A percentile compares a stretch with the other conserved stretches of the same genome.
Conservation (phyloP, 441 rosid species). For the Adansonia madagascariensis region DNA sequence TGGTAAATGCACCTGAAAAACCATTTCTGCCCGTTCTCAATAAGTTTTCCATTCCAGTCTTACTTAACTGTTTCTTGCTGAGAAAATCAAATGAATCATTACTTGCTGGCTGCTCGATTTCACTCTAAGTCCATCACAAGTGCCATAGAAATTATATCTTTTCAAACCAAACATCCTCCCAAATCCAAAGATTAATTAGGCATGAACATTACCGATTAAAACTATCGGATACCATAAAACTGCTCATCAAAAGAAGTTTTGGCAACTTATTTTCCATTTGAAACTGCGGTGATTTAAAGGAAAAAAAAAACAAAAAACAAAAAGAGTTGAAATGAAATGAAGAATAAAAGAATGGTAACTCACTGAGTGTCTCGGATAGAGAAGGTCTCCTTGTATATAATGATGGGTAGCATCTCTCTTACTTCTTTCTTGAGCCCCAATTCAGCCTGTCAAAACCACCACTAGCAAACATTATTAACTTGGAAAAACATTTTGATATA, state of each 20-base stretch:
- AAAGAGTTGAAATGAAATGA: neutral
- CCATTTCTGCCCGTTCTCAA: neutral
- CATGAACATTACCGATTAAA: neutral
- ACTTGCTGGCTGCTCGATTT: neutral
- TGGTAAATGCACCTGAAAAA: neutral
- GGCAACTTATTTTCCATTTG: neutral
- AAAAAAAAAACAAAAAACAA: too few relatives aligned
- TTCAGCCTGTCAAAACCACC: constrained; percentile 52
- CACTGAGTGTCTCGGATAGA: constrained; percentile 70
- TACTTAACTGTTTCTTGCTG: neutral
- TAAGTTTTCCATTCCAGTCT: neutral
- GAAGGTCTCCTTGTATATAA: constrained; percentile 81
- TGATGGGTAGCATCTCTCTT: constrained; percentile 88
- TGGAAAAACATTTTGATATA: neutral
- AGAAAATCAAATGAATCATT: neutral
- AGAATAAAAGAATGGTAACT: constrained; percentile 31
- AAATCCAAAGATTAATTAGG: neutral
- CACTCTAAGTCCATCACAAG: neutral
- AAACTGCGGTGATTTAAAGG: neutral
- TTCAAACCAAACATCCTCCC: neutral
- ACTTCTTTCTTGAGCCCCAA: constrained; percentile 80
- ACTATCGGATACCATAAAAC: neutral
- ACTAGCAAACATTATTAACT: neutral
- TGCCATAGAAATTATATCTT: constrained; percentile 4
- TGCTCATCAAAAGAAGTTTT: neutral